These are phyloP conservation scores for Hypoxylon intermedium DNA, from an alignment of 495 filamentous ascomycete species.

Conservation along the genomic window DNA sequence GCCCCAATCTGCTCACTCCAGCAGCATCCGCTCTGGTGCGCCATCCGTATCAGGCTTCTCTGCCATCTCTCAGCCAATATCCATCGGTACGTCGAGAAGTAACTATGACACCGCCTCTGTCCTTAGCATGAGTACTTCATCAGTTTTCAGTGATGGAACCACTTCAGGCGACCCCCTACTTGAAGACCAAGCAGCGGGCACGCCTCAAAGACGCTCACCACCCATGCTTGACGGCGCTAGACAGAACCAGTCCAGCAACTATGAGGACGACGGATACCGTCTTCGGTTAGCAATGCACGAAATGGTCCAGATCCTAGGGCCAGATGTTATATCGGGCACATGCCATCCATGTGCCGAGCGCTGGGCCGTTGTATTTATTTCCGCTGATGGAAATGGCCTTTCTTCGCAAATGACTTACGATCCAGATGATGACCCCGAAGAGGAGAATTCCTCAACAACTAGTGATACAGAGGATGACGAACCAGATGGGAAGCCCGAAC, in stretches of 20 bases:
- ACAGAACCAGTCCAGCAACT: constrained; percentile 50
- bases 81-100: constrained; percentile 49
- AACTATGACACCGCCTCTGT: constrained; percentile 66
- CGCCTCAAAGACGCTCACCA: constrained; percentile 53
- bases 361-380: constrained; percentile 79
- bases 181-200: constrained; percentile 53
- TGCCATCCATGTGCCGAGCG: constrained; percentile 76
- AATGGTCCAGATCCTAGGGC: constrained; percentile 67
- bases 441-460: constrained; percentile 66
- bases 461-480: constrained; percentile 71
- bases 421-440: constrained; percentile 68
- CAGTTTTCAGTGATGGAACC: constrained; percentile 70
- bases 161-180: constrained; percentile 70
- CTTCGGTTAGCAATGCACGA: constrained; percentile 67
- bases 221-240: constrained; percentile 45
- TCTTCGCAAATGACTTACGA: constrained; percentile 76
- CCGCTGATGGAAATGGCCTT: constrained; percentile 70
- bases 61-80: constrained; percentile 57
- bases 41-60: constrained; percentile 73
- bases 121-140: constrained; percentile 71
- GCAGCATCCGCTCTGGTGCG: constrained; percentile 65
- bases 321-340: constrained; percentile 64
- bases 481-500: constrained; percentile 67
- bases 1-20: constrained; percentile 60
- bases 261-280: constrained; percentile 62